These are phyloP conservation scores for Laetiporus sulphureus DNA, from an alignment of 1,284 basidiomycete genomes.

Conservation along the genomic window DNA sequence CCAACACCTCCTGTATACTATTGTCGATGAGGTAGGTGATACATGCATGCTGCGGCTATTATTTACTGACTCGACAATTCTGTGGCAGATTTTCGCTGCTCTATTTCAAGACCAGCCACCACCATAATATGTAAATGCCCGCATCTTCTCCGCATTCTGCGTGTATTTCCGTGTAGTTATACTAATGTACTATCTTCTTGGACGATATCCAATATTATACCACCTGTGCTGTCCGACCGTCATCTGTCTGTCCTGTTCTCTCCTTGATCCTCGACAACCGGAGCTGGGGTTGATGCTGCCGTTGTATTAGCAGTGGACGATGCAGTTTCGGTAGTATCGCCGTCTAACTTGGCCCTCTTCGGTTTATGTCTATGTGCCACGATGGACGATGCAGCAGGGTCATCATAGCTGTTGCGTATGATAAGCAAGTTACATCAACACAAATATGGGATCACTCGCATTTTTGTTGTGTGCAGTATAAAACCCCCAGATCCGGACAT, in stretches of 20 bases:
- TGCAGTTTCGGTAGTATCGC: not conserved
- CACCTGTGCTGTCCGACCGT: not conserved
- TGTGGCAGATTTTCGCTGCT: slow-evolving; percentile 18
- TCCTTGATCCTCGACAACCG: no score
- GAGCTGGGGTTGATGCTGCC: no score
- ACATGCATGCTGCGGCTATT: not conserved
- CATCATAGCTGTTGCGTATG: slow-evolving; percentile 64
- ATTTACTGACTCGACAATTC: not conserved
- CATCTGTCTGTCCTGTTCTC: no score
- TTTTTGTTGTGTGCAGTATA: slow-evolving; percentile 78
- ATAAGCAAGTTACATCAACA: no score
- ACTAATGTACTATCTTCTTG: not conserved
- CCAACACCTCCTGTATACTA: slow-evolving; percentile 83
- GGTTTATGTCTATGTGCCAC: slow-evolving; percentile 31
- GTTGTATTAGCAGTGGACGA: not conserved
- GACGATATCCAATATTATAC: not conserved
- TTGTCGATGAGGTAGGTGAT: slow-evolving; percentile 90
- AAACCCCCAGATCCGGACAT: slow-evolving; percentile 88
- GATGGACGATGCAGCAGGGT: slow-evolving; percentile 53
- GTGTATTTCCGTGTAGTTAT: not conserved
- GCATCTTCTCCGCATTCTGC: not conserved
- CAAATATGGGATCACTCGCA: slow-evolving; percentile 62
- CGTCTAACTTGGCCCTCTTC: slow-evolving; percentile 15
- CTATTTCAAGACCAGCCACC: slow-evolving; percentile 17
- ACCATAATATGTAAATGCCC: not conserved